Percentiles rank a stretch among this genome's conserved stretches.
Conservation (phyloP, 306 rosid genomes). For the Nissolia schottii region DNA sequence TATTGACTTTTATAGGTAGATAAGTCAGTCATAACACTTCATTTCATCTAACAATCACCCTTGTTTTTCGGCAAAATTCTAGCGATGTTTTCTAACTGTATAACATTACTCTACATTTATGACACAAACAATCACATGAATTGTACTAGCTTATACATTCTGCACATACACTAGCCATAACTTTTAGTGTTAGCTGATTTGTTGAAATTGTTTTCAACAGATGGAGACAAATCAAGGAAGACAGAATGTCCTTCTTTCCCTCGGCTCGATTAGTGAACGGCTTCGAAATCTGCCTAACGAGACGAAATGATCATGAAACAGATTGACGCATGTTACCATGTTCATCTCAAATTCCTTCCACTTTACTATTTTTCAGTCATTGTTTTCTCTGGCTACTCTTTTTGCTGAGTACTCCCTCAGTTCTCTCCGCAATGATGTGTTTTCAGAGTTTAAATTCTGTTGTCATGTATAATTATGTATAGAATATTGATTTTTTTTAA, state of each 20-base stretch:
- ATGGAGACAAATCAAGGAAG: slow-evolving; percentile 82
- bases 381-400: slow-evolving; percentile 26
- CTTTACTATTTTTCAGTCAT: slow-evolving; percentile 4
- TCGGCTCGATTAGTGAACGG: slow-evolving; percentile 90
- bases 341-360: background rate
- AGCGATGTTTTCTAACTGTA: no score
- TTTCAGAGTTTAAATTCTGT: slow-evolving; percentile 30
- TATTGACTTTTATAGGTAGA: no score
- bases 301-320: slow-evolving; percentile 29
- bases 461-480: slow-evolving; percentile 17
- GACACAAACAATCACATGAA: background rate
- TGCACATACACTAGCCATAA: background rate
- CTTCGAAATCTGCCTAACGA: slow-evolving; percentile 58
- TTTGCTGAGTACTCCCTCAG: slow-evolving; percentile 49
- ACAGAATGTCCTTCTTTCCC: slow-evolving; percentile 84
- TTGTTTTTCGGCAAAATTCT: no score
- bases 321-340: slow-evolving; percentile 7
- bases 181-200: background rate
- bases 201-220: slow-evolving; percentile 38
- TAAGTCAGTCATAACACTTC: no score
- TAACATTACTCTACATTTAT: no score
- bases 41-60: no score
- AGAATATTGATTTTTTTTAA: background rate
- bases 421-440: slow-evolving; percentile 17
- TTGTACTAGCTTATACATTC: background rate